A percentile compares a stretch with the other conserved stretches of the same genome.
Conservation (phyloP, 2,329 filamentous ascomycete species). For the Trichophyton rubrum region DNA sequence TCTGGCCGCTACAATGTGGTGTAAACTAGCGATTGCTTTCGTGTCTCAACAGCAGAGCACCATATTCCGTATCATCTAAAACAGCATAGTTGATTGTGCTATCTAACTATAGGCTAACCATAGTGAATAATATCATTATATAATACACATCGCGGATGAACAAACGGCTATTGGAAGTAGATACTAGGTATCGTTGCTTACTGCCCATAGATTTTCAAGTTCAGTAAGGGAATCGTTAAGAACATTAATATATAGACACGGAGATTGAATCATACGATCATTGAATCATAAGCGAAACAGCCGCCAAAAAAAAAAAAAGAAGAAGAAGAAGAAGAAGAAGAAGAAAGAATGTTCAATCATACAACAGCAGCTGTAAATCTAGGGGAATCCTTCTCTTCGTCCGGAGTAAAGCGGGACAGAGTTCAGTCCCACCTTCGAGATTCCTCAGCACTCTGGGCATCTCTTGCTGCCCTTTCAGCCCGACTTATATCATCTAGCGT, state of each 20-base stretch:
- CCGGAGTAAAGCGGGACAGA: neutral
- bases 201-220: too few relatives aligned
- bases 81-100: neutral
- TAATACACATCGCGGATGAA: too few relatives aligned
- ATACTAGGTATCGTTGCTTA: too few relatives aligned
- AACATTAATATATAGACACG: too few relatives aligned
- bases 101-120: neutral
- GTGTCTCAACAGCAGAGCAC: neutral
- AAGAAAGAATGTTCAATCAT: neutral
- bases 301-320: neutral
- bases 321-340: too few relatives aligned
- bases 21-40: constrained; percentile 26
- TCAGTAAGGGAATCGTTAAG: too few relatives aligned
- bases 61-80: neutral
- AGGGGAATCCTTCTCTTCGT: neutral
- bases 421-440: constrained; percentile 46
- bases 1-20: constrained; percentile 79
- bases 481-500: constrained; percentile 56
- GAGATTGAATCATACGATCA: neutral
- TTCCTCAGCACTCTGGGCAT: constrained; percentile 52
- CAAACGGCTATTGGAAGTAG: too few relatives aligned
- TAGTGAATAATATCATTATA: too few relatives aligned
- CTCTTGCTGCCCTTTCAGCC: constrained; percentile 51
- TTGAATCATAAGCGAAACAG: neutral
- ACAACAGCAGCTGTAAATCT: neutral